Evolutionary conservation across 768 basidiomycete species (phyloP).

Genomic region (Calvatia gigantea): DNA sequence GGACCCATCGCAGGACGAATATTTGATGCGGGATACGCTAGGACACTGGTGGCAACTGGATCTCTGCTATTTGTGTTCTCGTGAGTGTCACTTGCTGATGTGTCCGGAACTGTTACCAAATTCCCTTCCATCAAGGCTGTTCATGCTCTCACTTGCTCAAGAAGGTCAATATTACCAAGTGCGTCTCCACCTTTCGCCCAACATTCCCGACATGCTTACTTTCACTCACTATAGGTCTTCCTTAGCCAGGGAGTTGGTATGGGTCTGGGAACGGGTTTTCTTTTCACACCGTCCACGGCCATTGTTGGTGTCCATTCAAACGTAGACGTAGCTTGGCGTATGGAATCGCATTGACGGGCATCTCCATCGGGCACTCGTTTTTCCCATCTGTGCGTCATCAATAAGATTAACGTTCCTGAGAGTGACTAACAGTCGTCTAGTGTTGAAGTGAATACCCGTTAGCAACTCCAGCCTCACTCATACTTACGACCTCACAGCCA

Average conservation of each 20-base stretch:
- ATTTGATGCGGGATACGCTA: conserved; percentile 46
- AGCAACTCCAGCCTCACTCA: not conserved
- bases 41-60: conserved; percentile 21
- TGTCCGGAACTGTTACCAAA: conserved; percentile 11
- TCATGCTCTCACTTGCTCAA: conserved; percentile 40
- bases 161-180: conserved; percentile 44
- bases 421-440: conserved; percentile 8
- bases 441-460: conserved; percentile 18
- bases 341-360: conserved; percentile 41
- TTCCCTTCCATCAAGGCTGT: conserved; percentile 27
- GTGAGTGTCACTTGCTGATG: conserved; percentile 17
- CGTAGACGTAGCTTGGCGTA: conserved; percentile 34
- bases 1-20: conserved; percentile 38
- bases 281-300: conserved; percentile 47
- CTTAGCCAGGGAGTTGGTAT: conserved; percentile 54
- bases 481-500: conserved; percentile 4
- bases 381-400: conserved; percentile 26
- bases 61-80: conserved; percentile 23
- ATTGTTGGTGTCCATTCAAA: conserved; percentile 42
- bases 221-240: conserved; percentile 31
- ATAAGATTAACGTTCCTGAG: not conserved
- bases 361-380: conserved; percentile 33
- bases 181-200: conserved; percentile 7
- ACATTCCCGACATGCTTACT: conserved; percentile 2
- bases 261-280: conserved; percentile 46